Evolutionary conservation across 1,284 basidiomycete species (phyloP).

Genomic region (Sanghuangporus baumii): DNA sequence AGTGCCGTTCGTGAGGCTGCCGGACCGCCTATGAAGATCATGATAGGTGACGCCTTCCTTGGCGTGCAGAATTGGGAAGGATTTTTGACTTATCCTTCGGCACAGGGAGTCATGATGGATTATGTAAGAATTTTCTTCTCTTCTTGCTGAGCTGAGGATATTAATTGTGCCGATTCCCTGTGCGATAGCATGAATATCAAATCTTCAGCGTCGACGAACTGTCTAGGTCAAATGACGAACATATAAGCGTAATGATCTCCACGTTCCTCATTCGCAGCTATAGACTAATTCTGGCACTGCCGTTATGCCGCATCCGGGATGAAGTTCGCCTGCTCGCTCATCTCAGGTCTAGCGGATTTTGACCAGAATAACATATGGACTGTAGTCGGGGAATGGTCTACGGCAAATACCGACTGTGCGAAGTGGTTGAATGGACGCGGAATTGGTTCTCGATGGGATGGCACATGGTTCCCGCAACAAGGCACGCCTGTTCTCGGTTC

Average conservation of each 20-base stretch:
- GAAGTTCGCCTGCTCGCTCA: conserved; percentile 42
- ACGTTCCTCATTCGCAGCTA: neutral
- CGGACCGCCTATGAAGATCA: conserved; percentile 45
- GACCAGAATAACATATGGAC: conserved; percentile 53
- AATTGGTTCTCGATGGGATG: conserved; percentile 70
- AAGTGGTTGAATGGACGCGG: conserved; percentile 68
- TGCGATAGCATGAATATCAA: conserved; percentile 67
- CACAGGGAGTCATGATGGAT: conserved; percentile 57
- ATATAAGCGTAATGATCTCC: conserved; percentile 38
- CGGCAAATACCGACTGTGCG: conserved; percentile 77
- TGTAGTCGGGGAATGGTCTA: conserved; percentile 74
- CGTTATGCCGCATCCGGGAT: neutral
- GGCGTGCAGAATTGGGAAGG: conserved; percentile 60
- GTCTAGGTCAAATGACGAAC: conserved; percentile 46
- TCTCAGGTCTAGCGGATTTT: conserved; percentile 33
- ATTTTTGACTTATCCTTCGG: conserved; percentile 50
- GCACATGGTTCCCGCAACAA: conserved; percentile 33
- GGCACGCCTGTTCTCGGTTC: conserved; percentile 43
- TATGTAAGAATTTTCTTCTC: conserved; percentile 32
- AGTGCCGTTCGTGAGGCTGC: conserved; percentile 42
- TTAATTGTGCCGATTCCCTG: neutral
- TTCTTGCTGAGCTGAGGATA: conserved; percentile 8
- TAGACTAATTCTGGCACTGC: neutral
- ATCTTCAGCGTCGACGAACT: conserved; percentile 65
- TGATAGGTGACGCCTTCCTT: conserved; percentile 73